Conservation (phyloP, 2,329 filamentous ascomycete species). For the Malbranchea cinnamomea region DNA sequence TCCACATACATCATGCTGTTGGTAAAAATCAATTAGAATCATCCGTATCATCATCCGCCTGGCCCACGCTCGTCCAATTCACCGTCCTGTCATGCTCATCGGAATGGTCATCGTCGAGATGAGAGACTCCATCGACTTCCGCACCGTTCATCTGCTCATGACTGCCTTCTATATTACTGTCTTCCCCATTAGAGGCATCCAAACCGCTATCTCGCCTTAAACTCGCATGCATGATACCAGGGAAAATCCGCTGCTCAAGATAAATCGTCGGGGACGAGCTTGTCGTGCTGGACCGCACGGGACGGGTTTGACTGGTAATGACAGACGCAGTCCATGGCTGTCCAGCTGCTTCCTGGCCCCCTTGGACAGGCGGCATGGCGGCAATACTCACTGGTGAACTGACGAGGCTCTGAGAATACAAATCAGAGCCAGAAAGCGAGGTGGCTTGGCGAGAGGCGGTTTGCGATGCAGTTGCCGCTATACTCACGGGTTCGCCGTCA, state of each 20-base stretch:
- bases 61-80: no score
- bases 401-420: no score
- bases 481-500: slow-evolving; percentile 8
- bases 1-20: no score
- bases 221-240: slow-evolving; percentile 27
- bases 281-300: slow-evolving; percentile 7
- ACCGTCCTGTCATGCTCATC: no score
- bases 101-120: no score
- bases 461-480: no score
- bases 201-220: slow-evolving; percentile 6
- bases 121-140: slow-evolving; percentile 3
- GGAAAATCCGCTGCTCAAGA: slow-evolving; percentile 27
- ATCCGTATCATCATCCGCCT: no score
- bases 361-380: slow-evolving; percentile 2
- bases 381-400: not conserved
- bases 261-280: slow-evolving; percentile 3
- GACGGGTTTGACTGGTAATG: not conserved
- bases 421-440: no score
- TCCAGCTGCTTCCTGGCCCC: slow-evolving; percentile 2
- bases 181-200: not conserved
- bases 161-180: not conserved
- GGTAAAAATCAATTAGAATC: no score
- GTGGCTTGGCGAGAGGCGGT: no score
- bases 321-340: not conserved
- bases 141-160: slow-evolving; percentile 1